phyloP scores from a whole-genome alignment of 192 early-diverging fungal species.

The Allomyces arbusculus region DNA sequence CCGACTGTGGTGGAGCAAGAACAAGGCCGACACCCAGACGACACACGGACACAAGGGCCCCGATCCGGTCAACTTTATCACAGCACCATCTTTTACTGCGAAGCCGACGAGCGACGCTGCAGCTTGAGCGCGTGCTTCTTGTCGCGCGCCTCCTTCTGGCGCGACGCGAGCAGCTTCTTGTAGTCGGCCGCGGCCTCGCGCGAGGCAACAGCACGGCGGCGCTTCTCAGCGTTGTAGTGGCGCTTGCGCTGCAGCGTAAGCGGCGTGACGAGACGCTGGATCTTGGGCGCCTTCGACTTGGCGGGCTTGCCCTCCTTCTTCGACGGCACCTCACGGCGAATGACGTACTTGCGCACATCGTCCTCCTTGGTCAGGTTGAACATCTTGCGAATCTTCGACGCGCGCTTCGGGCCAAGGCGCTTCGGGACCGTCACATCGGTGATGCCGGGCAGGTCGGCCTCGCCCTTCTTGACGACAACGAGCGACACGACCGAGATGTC shows the following conservation, averaged over 20 bases:
- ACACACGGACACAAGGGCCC: too few species aligned
- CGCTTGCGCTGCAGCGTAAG: slow-evolving; percentile 91
- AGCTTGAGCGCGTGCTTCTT: neutral
- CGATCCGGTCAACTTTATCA: too few species aligned
- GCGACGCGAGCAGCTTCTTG: slow-evolving; percentile 4
- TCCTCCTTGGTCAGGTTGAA: slow-evolving; percentile 96
- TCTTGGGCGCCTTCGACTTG: slow-evolving; percentile 92
- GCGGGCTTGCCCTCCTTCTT: slow-evolving; percentile 79
- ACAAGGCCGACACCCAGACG: too few species aligned
- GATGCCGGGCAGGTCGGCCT: slow-evolving; percentile 81
- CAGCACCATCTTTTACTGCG: too few species aligned
- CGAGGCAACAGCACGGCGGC: slow-evolving; percentile 54
- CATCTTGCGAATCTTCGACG: slow-evolving; percentile 96
- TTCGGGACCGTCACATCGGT: slow-evolving; percentile 86
- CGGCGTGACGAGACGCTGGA: slow-evolving; percentile 97
- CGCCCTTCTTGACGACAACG: slow-evolving; percentile 92
- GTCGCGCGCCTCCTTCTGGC: neutral
- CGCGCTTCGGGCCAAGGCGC: slow-evolving; percentile 97
- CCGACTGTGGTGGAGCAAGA: too few species aligned
- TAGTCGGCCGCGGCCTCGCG: slow-evolving; percentile 51
- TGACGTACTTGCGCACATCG: slow-evolving; percentile 99
- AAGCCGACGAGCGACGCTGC: too few species aligned
- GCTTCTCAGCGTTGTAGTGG: slow-evolving; percentile 69
- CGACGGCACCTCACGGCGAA: slow-evolving; percentile 75
- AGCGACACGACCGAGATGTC: slow-evolving; percentile 90